Evolutionary conservation across 176 grass and related monocot species (phyloP), one percentile per base, ranked within the genome.

Genomic region (Olyra latifolia): DNA sequence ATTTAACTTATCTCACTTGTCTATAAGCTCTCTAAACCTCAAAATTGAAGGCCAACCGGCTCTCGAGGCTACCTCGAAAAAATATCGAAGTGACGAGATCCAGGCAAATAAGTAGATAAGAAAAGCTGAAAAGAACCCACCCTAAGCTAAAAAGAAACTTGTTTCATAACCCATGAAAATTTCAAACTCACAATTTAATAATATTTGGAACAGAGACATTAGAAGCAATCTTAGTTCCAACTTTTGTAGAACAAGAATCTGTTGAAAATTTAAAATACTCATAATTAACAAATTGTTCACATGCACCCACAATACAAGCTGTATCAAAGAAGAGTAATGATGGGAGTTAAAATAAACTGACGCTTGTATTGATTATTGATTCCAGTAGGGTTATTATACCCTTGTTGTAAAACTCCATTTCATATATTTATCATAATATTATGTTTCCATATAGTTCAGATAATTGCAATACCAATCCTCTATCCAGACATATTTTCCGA

Each of bases 401-500:
- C 4, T 25, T 60, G 53, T 54, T 64, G 56, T 61, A 63, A 45
- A 77, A 58, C 20, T 67, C 4, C 1, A 68, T 77, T 77, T 32
- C 38, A 27, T 4, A 17, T n/a, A 44, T 39, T 44, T 12, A 44
- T 14, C 4, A 32, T 47, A 77, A 77, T 29, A 82, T 3, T 71
- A 9, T 25, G 8, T 69, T 63, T 62, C 8, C 2, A 32, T 32
- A 46, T 65, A 54, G 57, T 80, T 74, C 60, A 77, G 4, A 81
- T 71, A 38, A 1, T 27, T 82, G 16, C 46, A 40, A 39, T 74
- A 77, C 14, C 28, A 61, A 77, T 69, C 53, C n/a, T 61, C 20
- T 53, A 60, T 19, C 2, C 6, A 57, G 77, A 72, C n/a, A 77
- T n/a, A 53, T 71, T 46, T 20, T 72, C 60, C 63, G n/a, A 28